Evolutionary conservation across 148 eudicot species (phyloP).

Genomic region (Amaranthus cruentus): DNA sequence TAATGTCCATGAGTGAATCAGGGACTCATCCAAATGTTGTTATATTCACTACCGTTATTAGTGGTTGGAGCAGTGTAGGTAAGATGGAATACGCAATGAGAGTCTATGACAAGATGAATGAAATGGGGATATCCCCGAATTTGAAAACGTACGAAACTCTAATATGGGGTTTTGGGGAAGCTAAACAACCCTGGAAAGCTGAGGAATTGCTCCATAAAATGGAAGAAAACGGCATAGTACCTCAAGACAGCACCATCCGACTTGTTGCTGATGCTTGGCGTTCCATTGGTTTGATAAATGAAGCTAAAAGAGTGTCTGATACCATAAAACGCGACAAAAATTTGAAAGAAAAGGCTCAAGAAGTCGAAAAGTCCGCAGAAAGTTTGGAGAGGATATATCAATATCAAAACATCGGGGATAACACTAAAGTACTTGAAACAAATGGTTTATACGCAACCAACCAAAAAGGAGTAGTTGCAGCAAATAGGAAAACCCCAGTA

Average conservation of each 20-base stretch:
- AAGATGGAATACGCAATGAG: constrained; percentile 68
- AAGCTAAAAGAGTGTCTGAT: constrained; percentile 51
- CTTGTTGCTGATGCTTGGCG: constrained; percentile 87
- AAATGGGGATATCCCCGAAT: constrained; percentile 61
- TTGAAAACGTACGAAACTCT: constrained; percentile 76
- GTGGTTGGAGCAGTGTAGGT: constrained; percentile 93
- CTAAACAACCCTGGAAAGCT: constrained; percentile 82
- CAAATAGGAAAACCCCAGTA: constrained; percentile 32
- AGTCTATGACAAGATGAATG: constrained; percentile 62
- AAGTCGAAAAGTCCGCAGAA: constrained; percentile 18
- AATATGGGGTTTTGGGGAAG: constrained; percentile 90
- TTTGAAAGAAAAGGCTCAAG: not conserved
- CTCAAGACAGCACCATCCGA: constrained; percentile 45
- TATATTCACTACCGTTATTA: constrained; percentile 79
- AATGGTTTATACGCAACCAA: constrained; percentile 18
- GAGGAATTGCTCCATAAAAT: constrained; percentile 64
- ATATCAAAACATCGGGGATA: constrained; percentile 22
- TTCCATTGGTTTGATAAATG: constrained; percentile 53
- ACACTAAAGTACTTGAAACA: constrained; percentile 12
- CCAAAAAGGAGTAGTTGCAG: constrained; percentile 25
- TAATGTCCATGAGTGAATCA: constrained; percentile 45
- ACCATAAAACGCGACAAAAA: constrained; percentile 16
- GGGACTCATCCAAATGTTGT: constrained; percentile 64
- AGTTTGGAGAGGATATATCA: constrained; percentile 22
- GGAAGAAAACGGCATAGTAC: constrained; percentile 53